Base-by-base conservation (phyloP, 805 yeast species). In the Metschnikowia lochheadii region DNA sequence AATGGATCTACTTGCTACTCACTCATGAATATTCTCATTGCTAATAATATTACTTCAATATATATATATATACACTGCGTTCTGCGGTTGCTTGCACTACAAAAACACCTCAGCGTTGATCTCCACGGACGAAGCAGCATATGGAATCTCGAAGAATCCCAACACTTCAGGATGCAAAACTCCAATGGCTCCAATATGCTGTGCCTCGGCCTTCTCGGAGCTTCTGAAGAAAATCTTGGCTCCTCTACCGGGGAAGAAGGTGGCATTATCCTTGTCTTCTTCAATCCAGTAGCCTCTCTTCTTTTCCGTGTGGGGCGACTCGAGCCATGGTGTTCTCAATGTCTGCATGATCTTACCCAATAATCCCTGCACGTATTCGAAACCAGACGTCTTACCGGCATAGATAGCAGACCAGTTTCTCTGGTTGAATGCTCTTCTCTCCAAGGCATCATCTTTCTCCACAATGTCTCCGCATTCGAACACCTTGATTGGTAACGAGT, bases 171-270 rank as follows among this genome's bases (percentile, higher is more conserved):
- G 99, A 69, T 94, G 99, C 61, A 94, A 77, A 52, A 90, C 97
- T 70, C 99, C 99, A 59, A 94, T 76, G 43, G 83, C 74, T 57
- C 99, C 99, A 62, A 91, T 78, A 50, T 72, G 78, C 60, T 77
- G 68, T 14, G 78, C 80, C 38, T 78, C 74, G 33, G 70, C 85
- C 52, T 82, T 85, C 51, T 80, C 81, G 52, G 72, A 78, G 50
- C 77, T 72, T 76, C 95, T 83, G 73, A 83, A 87, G 72, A 78
- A 81, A 56, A 94, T 79, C 63, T 81, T 84, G 47, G 99, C 99
- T 55, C 97, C 97, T 76, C 99, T 86, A 39, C 98, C 99, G 37
- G 97, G 96, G 87, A 94, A 94, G 73, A 79, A 92, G 53, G 91
- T 86, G 45, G 83, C 78, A 65, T 83, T 78, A 26, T 77, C 75